Base-by-base conservation (phyloP, 1,139 yeast genomes). In the Magnusiomyces fungicola region DNA sequence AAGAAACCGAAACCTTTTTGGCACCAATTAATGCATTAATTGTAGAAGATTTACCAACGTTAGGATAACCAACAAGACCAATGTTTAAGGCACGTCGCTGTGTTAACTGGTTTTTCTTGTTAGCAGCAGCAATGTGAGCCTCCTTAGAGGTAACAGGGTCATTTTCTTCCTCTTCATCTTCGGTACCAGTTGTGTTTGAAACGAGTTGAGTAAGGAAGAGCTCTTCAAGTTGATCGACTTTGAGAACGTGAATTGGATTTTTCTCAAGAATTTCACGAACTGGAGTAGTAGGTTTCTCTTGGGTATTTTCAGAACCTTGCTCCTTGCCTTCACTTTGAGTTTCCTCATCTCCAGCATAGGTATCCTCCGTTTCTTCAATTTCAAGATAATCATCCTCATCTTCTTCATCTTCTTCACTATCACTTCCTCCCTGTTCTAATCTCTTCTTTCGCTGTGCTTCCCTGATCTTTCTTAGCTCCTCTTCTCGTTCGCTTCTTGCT, bases 31-130 rank as follows among this genome's bases (percentile, higher is more conserved):
- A 75, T 0, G 97, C 96, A 67, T 90, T 90, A 60, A 90, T 90
- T 10, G 97, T 90, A 10, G 97, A 89, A 1, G 97, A 90, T 67
- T 90, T 90, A 74, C 97, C 97, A 48, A 90, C 97, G 66, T 90
- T 88, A 23, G 71, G 71, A 65, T 90, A 90, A 44, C 99, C 99
- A 19, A 94, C 98, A 54, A 94, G 76, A 50, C 99, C 99, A 56
- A 94, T 88, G 63, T 89, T 95, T 49, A 88, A 73, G 53, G 82
- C 74, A 34, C 45, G 47, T 23, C 18, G 74, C 68, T 34, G 71
- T 69, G 56, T 83, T 75, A 39, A 80, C 84, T 10, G 18, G 3
- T 25, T 30, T 19, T 30, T 40, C 46, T 39, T 39, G 6, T 39
- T 30, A 27, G 27, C 30, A 14, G 27, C 30, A 6, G 29, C 30